Percentiles rank a stretch among this genome's conserved stretches.
These are phyloP conservation scores for Physaria fendleri DNA, from an alignment of 345 rosid species.

Conservation along the genomic window DNA sequence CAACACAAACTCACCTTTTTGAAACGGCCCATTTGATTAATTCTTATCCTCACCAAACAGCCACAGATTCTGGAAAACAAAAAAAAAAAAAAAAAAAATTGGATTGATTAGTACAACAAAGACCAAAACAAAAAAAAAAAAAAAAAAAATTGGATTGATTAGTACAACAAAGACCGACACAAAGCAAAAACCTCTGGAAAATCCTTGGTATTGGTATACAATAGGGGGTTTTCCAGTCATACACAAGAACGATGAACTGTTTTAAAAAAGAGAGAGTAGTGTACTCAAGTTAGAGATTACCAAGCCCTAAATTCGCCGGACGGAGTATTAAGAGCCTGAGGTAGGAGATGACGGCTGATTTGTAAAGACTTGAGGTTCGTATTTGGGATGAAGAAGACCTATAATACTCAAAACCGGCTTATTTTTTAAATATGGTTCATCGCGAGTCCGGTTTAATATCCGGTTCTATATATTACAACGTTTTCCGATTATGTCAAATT, in stretches of 20 bases:
- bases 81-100: background rate
- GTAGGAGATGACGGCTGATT: conserved; percentile 20
- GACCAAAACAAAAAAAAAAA: background rate
- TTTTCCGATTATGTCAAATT: too few relatives aligned
- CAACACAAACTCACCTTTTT: conserved; percentile 29
- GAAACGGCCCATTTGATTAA: conserved; percentile 46
- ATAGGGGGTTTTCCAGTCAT: background rate
- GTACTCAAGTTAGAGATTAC: background rate
- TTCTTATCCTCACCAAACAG: background rate
- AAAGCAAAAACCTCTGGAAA: background rate
- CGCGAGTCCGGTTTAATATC: too few relatives aligned
- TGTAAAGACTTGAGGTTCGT: too few relatives aligned
- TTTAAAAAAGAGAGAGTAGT: background rate
- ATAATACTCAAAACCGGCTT: too few relatives aligned
- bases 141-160: background rate
- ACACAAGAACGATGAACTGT: background rate
- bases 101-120: background rate
- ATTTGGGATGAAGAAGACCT: too few relatives aligned
- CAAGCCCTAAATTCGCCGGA: conserved; percentile 20
- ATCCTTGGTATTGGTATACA: background rate
- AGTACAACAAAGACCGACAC: conserved; percentile 3
- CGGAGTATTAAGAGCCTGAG: background rate
- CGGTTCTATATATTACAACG: too few relatives aligned
- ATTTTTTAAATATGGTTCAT: too few relatives aligned
- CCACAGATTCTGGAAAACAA: conserved; percentile 8